Evolutionary conservation across 345 rosid genomes (phyloP), one percentile per base, ranked within the genome.

Genomic region (Noccaea bulbosa): DNA sequence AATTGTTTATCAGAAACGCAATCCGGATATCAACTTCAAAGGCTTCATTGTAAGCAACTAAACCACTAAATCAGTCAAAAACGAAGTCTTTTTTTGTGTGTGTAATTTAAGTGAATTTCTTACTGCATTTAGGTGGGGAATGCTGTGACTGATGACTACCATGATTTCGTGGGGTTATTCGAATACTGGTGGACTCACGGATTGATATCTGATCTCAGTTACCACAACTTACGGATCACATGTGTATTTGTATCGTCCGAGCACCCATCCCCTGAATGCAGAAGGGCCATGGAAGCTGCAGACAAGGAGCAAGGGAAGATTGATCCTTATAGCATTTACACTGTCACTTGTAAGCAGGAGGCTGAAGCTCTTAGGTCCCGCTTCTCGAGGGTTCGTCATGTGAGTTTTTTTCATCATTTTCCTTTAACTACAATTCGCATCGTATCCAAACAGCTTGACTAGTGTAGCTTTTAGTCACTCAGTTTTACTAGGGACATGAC

Each of bases 121-220:
- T 34, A 8, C 1, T 39, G 8, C 1, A 27, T 44, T 17, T 69
- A 94, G 99, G 99, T 91, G 11, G 96, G 97, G 51, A 94, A 91
- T 80, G 99, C 93, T 48, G 97, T 94, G 61, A 94, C 86, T 2
- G 99, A 94, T 80, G 99, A 91, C 62, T 83, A 88, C 74, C 84
- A 89, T 77, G 98, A 91, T 74, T 76, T n/a, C 2, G 62, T 91
- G 41, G 99, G 99, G 35, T 83, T 89, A 11, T 94, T 94, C 63
- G 96, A 94, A 67, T 94, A 88, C 57, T 94, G 99, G 98, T 94
- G 99, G 98, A 78, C 88, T 55, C 98, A 89, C 77, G 99, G 98
- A n/a, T 80, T 94, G 81, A 89, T 91, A 71, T 91, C 97, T 39
- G 99, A 94, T 82, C 88, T 87, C 11, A 89, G 89, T 67, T 91